phyloP scores from a whole-genome alignment of 352 stramenopile genomes.

The Pythium volutum region DNA sequence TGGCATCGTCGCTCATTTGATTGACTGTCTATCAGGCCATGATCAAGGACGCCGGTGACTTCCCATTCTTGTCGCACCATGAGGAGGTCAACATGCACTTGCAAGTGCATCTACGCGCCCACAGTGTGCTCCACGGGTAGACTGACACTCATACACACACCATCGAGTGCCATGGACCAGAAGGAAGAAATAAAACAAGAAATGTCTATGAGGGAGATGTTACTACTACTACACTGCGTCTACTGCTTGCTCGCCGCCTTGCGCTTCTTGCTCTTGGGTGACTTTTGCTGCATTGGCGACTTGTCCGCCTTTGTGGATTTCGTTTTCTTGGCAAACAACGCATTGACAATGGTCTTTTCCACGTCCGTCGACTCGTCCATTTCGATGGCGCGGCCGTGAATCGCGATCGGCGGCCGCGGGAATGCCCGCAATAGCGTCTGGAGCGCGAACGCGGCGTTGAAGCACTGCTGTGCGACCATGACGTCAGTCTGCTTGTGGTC shows the following conservation, averaged over 20 bases:
- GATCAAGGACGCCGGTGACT: constrained; percentile 63
- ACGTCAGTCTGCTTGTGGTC: constrained; percentile 40
- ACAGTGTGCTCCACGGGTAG: background rate
- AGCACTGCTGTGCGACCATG: constrained; percentile 59
- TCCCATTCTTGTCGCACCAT: constrained; percentile 70
- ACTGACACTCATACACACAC: background rate
- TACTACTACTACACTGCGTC: background rate
- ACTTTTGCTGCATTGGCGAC: constrained; percentile 21
- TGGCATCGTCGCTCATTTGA: no score
- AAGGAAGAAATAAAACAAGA: constrained; percentile 4
- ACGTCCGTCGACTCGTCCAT: constrained; percentile 44
- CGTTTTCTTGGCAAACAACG: constrained; percentile 50
- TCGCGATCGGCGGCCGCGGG: constrained; percentile 45
- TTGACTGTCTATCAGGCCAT: constrained; percentile 34
- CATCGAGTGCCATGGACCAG: background rate
- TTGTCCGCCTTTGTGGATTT: constrained; percentile 23
- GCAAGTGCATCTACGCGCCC: constrained; percentile 65
- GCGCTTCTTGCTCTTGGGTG: constrained; percentile 23
- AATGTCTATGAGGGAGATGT: background rate
- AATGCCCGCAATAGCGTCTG: constrained; percentile 76
- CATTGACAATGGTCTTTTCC: constrained; percentile 14
- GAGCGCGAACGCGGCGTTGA: constrained; percentile 73
- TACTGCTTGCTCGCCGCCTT: constrained; percentile 23
- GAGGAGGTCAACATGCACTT: constrained; percentile 76
- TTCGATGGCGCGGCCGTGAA: constrained; percentile 42